Evolutionary conservation across 352 stramenopile species (phyloP).

Genomic region (Phytophthora pseudosyringae): DNA sequence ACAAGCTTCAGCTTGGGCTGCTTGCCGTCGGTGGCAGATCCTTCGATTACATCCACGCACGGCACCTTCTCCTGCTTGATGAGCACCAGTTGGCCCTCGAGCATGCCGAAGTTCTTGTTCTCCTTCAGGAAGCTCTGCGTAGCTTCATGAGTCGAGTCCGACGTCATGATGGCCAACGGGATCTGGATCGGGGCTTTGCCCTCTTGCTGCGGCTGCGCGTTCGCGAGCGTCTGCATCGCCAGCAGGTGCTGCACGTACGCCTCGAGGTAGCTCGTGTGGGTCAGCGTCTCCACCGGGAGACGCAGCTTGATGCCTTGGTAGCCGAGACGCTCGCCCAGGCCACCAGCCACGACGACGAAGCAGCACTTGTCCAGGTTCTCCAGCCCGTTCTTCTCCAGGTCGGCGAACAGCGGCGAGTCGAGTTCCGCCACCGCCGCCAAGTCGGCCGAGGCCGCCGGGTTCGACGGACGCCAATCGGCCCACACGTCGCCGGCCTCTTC

Average conservation of each 20-base stretch:
- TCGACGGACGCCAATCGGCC: constrained; percentile 56
- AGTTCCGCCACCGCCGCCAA: constrained; percentile 40
- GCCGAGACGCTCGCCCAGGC: constrained; percentile 96
- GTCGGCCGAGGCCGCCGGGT: constrained; percentile 41
- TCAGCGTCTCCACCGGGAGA: constrained; percentile 94
- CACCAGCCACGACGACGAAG: constrained; percentile 98
- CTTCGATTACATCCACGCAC: constrained; percentile 57
- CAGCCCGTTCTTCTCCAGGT: constrained; percentile 59
- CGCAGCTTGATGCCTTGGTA: constrained; percentile 98
- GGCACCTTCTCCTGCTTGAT: constrained; percentile 98
- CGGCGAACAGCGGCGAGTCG: constrained; percentile 44
- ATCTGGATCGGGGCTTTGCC: constrained; percentile 49
- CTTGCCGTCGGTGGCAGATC: constrained; percentile 14
- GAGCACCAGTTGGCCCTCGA: constrained; percentile 91
- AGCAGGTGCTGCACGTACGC: constrained; percentile 95
- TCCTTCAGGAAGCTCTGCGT: constrained; percentile 91
- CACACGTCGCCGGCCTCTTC: constrained; percentile 22
- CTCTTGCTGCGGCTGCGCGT: constrained; percentile 3
- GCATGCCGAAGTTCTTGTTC: constrained; percentile 96
- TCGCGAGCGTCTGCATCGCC: constrained; percentile 79
- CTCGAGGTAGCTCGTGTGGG: constrained; percentile 92
- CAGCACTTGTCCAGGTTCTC: constrained; percentile 78
- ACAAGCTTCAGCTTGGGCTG: constrained; percentile 87
- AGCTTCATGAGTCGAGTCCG: constrained; percentile 93
- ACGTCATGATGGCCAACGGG: constrained; percentile 98